Evolutionary conservation across 2,329 filamentous ascomycete genomes (phyloP).

Genomic region (Penicillium brasilianum): DNA sequence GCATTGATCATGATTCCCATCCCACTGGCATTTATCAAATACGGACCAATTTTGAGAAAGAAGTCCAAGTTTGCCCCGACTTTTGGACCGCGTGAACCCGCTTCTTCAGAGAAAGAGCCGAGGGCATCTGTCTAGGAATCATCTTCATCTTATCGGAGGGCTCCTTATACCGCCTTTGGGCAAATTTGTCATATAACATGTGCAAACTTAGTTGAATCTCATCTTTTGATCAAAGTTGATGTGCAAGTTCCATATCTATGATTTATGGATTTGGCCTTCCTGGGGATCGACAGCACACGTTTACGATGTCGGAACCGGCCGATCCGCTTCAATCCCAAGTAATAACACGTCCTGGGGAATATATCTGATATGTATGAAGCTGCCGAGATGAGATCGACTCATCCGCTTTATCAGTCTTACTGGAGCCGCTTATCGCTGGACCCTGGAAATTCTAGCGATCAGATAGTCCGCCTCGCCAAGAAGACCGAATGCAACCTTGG

Average conservation of each 20-base stretch:
- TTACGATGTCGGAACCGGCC: not conserved
- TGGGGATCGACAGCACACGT: not conserved
- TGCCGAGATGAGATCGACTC: not conserved
- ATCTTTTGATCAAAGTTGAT: not conserved
- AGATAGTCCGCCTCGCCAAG: conserved; percentile 15
- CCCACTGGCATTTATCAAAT: conserved; percentile 40
- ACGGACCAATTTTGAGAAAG: conserved; percentile 37
- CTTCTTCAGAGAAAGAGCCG: conserved; percentile 4
- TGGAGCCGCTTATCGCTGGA: conserved; percentile 19
- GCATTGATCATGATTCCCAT: conserved; percentile 46
- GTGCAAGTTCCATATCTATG: not conserved
- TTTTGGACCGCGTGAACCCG: not conserved
- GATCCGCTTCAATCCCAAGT: not conserved
- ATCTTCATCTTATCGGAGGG: not conserved
- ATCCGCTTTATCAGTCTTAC: conserved; percentile 13
- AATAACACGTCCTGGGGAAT: not conserved
- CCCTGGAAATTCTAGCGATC: conserved; percentile 11
- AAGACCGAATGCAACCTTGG: conserved; percentile 19
- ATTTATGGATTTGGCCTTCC: not conserved
- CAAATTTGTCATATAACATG: not conserved
- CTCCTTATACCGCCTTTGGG: not conserved
- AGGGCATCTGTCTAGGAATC: conserved; percentile 17
- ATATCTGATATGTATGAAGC: not conserved
- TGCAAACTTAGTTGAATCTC: no score
- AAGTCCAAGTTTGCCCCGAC: conserved; percentile 37